Conservation (phyloP, 148 eudicot species). For the Rhododendron griersonianum region DNA sequence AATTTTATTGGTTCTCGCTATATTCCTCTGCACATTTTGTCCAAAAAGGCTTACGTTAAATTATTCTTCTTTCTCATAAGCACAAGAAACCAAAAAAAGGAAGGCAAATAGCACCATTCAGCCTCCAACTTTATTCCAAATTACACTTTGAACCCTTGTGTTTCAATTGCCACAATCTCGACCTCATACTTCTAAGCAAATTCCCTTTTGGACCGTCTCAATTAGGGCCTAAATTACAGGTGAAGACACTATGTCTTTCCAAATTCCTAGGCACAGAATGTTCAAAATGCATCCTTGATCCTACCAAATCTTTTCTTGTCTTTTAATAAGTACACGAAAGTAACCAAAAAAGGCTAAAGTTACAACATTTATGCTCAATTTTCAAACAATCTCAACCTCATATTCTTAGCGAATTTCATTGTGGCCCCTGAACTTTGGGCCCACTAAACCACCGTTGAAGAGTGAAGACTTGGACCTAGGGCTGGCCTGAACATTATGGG, state of each 20-base stretch:
- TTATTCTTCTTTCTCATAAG: background rate
- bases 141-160: background rate
- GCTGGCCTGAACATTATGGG: background rate
- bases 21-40: background rate
- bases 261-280: background rate
- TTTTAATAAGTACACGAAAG: background rate
- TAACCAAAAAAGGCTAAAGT: background rate
- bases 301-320: background rate
- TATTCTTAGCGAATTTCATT: background rate
- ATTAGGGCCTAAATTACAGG: background rate
- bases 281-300: background rate
- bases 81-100: background rate
- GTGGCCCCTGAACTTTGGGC: background rate
- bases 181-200: background rate
- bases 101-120: background rate
- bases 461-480: background rate
- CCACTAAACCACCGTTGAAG: background rate
- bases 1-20: background rate
- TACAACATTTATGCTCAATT: background rate
- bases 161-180: background rate
- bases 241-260: background rate
- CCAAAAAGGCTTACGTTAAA: background rate
- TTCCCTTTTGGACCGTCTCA: background rate
- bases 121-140: background rate
- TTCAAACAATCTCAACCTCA: background rate